A percentile compares a stretch with the other conserved stretches of the same genome.
These are phyloP conservation scores for Malassezia psittaci DNA, from an alignment of 1,284 basidiomycete genomes.

Conservation along the genomic window DNA sequence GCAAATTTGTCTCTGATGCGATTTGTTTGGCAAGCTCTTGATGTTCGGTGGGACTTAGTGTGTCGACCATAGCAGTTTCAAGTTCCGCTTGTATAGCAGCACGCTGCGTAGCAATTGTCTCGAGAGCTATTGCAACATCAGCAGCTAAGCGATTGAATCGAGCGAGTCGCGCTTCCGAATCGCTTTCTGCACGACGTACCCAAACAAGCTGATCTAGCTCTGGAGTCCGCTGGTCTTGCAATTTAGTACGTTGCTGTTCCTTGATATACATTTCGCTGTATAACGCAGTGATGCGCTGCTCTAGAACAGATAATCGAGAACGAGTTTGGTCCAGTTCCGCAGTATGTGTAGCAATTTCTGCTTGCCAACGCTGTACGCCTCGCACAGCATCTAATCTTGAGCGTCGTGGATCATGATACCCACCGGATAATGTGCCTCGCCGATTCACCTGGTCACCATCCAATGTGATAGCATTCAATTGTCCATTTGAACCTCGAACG, in stretches of 20 bases:
- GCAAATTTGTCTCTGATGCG: conserved; percentile 64
- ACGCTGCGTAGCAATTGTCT: conserved; percentile 55
- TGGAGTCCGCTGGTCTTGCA: conserved; percentile 60
- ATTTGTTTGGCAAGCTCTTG: conserved; percentile 61
- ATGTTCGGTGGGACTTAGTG: conserved; percentile 65
- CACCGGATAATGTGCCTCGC: conserved; percentile 88
- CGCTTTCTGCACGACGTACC: conserved; percentile 63
- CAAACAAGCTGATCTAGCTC: conserved; percentile 59
- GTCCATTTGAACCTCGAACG: conserved; percentile 66
- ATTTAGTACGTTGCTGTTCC: conserved; percentile 62
- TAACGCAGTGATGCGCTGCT: conserved; percentile 74
- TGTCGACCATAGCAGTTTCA: conserved; percentile 63
- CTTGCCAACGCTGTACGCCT: conserved; percentile 65
- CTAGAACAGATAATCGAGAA: conserved; percentile 59
- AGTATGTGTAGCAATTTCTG: conserved; percentile 61
- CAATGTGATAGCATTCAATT: conserved; percentile 90
- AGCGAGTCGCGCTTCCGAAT: conserved; percentile 57
- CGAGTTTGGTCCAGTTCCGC: conserved; percentile 65
- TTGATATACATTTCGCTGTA: conserved; percentile 66
- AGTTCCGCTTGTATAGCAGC: conserved; percentile 65
- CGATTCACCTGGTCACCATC: conserved; percentile 96
- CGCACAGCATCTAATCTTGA: conserved; percentile 82
- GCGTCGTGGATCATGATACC: conserved; percentile 81
- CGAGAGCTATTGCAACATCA: conserved; percentile 64
- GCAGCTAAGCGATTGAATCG: conserved; percentile 61